Evolutionary conservation across 768 basidiomycete genomes (phyloP).

Genomic region (Mycena venus): DNA sequence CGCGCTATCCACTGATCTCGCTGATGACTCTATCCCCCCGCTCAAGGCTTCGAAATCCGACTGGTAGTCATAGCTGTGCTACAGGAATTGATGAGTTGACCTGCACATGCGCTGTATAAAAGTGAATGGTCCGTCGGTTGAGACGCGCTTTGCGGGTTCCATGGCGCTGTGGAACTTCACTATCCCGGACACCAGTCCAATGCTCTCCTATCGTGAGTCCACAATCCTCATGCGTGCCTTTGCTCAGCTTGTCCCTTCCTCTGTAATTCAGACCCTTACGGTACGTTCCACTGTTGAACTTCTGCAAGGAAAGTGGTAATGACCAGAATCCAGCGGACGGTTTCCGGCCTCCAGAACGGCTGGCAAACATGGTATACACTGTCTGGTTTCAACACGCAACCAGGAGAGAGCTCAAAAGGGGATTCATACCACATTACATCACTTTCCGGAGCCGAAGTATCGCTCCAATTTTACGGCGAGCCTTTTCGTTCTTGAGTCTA

Average conservation of each 20-base stretch:
- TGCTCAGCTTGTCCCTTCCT: neutral
- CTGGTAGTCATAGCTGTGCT: no score
- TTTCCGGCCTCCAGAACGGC: constrained; percentile 8
- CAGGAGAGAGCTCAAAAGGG: constrained; percentile 2
- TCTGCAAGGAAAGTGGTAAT: neutral
- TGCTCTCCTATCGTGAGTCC: constrained; percentile 15
- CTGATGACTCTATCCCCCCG: no score
- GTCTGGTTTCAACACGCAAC: constrained; percentile 15
- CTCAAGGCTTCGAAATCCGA: no score
- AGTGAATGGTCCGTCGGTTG: no score
- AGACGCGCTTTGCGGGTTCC: no score
- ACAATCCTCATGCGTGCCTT: neutral
- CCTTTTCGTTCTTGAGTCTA: neutral
- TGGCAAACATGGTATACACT: constrained; percentile 22
- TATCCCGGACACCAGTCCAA: constrained; percentile 16
- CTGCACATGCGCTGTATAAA: no score
- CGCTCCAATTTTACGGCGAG: constrained; percentile 24
- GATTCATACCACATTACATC: constrained; percentile 19
- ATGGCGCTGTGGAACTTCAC: constrained; percentile 28
- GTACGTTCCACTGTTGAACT: neutral
- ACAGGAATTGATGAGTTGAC: no score
- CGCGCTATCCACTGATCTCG: no score
- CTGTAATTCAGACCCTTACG: constrained; percentile 3
- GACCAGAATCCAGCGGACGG: constrained; percentile 15
- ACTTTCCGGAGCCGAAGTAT: constrained; percentile 3